phyloP scores from a whole-genome alignment of 768 basidiomycete species.

The Boletus reticuloceps region DNA sequence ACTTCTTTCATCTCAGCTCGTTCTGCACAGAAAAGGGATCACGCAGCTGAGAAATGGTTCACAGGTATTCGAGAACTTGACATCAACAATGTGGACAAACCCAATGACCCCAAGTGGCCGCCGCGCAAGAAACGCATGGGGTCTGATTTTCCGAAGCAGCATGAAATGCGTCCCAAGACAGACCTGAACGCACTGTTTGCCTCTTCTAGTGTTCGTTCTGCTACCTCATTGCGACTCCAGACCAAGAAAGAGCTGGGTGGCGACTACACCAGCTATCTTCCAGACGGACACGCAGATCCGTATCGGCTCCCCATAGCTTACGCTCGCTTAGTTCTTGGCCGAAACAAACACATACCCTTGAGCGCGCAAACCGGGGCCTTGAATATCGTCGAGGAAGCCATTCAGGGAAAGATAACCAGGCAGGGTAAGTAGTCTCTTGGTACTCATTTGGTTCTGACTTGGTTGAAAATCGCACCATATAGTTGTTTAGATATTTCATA shows the following conservation, averaged over 20 bases:
- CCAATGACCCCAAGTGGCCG: background rate
- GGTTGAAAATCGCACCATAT: background rate
- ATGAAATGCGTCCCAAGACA: constrained; percentile 22
- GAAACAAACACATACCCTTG: constrained; percentile 41
- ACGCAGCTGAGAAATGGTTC: constrained; percentile 26
- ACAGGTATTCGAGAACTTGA: constrained; percentile 19
- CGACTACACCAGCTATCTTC: constrained; percentile 50
- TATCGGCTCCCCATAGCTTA: constrained; percentile 38
- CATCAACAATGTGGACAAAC: constrained; percentile 3
- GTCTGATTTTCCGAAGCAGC: constrained; percentile 4
- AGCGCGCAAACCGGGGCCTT: constrained; percentile 39
- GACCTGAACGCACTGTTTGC: constrained; percentile 21
- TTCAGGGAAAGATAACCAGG: constrained; percentile 5
- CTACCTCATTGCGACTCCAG: constrained; percentile 22
- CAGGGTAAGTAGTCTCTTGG: constrained; percentile 8
- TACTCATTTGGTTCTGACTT: background rate
- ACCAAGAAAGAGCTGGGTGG: constrained; percentile 42
- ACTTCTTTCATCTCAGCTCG: constrained; percentile 22
- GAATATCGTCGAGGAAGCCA: constrained; percentile 33
- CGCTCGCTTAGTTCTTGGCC: constrained; percentile 42
- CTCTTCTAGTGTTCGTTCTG: background rate
- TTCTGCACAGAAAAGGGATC: constrained; percentile 22
- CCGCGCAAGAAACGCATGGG: constrained; percentile 5
- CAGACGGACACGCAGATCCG: constrained; percentile 27
- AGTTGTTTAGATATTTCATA: constrained; percentile 12